Evolutionary conservation across 805 yeast species (phyloP), one percentile per base, ranked within the genome.

Genomic region (Phaffomyces antillensis): DNA sequence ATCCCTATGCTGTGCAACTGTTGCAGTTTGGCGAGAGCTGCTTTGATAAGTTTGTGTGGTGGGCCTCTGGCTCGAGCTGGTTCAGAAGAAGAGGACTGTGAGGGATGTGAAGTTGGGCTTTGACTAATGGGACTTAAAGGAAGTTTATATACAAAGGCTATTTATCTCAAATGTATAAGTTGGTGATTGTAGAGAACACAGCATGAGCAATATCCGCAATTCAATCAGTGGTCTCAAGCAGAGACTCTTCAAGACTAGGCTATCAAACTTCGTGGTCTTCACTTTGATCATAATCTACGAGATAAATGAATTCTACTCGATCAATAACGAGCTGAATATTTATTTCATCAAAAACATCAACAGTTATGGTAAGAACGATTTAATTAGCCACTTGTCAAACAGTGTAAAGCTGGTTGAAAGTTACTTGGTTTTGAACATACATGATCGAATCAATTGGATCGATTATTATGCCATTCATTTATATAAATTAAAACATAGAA

Each of bases 21-120:
- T 24, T 45, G 6, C 10, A 18, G n/a, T 30, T 45, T 25, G 48
- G 48, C 13, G 44, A 41, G 18, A 18, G 37, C 10, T 38, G 44
- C 23, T 45, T 33, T n/a, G 48, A 41, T 8, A 41, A 41, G 30
- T 34, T 45, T 12, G 45, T 41, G 3, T 41, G 48, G 45, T 38
- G 24, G 30, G 48, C 45, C 7, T 33, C 44, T 0, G 48, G 42
- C 1, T 41, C 45, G n/a, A 36, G 41, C 20, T 45, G 45, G 44
- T 45, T 45, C 13, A 42, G 48, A 31, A 36, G 42, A 23, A 38
- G 44, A 26, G 26, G 37, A 7, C 18, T 23, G 20, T 36, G 37
- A 37, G n/a, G 7, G 35, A n/a, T 32, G 18, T n/a, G 18, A 9
- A 6, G 9, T 2, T 9, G 39, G 18, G 12, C n/a, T 20, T 11